phyloP scores from a whole-genome alignment of 2,329 filamentous ascomycete species.

The Penicillium sp. region DNA sequence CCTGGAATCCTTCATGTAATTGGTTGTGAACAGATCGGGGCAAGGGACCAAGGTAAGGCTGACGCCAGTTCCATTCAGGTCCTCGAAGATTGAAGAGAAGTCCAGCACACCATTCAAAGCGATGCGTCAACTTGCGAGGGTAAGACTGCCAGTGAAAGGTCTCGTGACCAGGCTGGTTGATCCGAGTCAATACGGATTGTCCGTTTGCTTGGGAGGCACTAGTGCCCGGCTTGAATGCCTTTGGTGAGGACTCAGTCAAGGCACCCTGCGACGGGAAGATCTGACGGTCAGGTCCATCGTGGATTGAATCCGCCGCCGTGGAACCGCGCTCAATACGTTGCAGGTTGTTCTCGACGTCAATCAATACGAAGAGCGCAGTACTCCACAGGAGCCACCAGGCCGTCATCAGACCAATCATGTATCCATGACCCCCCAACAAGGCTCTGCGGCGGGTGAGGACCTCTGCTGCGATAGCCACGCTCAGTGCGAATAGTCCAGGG shows the following conservation, averaged over 20 bases:
- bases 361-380: conserved; percentile 48
- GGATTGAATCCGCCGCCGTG: background rate
- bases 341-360: conserved; percentile 52
- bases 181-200: background rate
- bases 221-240: background rate
- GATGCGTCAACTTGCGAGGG: conserved; percentile 46
- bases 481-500: conserved; percentile 41
- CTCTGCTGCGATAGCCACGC: conserved; percentile 41
- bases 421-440: conserved; percentile 47
- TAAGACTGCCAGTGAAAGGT: conserved; percentile 50
- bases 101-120: conserved; percentile 54
- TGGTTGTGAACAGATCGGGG: conserved; percentile 25
- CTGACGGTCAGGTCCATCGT: background rate
- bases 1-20: conserved; percentile 13
- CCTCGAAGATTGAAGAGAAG: conserved; percentile 55
- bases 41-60: conserved; percentile 39
- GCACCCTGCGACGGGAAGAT: background rate
- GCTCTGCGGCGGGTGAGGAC: conserved; percentile 42
- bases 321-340: conserved; percentile 47
- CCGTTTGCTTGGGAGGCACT: background rate
- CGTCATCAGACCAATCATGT: conserved; percentile 50
- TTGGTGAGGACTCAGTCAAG: too few relatives aligned
- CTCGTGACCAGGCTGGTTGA: conserved; percentile 1
- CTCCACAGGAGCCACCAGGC: conserved; percentile 52
- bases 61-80: conserved; percentile 55